Base-by-base conservation (phyloP, 2,329 filamentous ascomycete genomes). In the Phoma sp. region DNA sequence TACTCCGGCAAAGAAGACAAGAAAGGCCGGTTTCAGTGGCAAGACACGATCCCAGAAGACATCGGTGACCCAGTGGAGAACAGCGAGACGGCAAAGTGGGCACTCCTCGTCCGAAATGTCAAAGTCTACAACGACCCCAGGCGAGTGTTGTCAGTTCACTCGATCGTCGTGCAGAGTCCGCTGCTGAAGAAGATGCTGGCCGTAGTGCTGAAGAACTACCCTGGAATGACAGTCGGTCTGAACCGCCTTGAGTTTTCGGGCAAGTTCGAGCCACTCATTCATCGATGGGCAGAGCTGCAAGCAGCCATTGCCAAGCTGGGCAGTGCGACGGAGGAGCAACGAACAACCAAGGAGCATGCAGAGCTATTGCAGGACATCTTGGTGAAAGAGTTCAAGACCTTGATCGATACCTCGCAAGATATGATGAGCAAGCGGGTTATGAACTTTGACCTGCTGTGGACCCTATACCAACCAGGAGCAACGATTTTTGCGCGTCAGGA, bases 131-230 rank as follows among this genome's bases (percentile, higher is more conserved):
- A 68, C 19, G 82, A 87, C 65, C 82, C 83, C 24, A 81, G 82
- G 51, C 87, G 86, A 69, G 84, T 83, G 40, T 80, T 88, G 29
- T 76, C 83, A 49, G 80, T 88, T 22, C 80, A 89, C 64, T 86
- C 84, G 41, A 82, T 90, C 54, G 79, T 88, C 39, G 75, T 90
- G 6, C 87, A 90, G 70, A 87, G 83, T 19, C 84, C 85, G 1
- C 77, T 81, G 49, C 74, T 90, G 38, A 87, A 86, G 72, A 76
- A 77, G 2, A 79, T 84, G 4, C 77, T 90, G 0, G 76, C 76
- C 9, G 77, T 81, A 10, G 78, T 88, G 7, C 77, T 89, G 21
- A 73, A 78, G 1, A 82, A 78, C 8, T 89, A 88, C 55, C 83
- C 84, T 0, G 85, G 86, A 1, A 77, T 90, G 27, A 83, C 84